Evolutionary conservation across 805 yeast species (phyloP), one percentile per base, ranked within the genome.

Genomic region (Scheffersomyces stipitis): DNA sequence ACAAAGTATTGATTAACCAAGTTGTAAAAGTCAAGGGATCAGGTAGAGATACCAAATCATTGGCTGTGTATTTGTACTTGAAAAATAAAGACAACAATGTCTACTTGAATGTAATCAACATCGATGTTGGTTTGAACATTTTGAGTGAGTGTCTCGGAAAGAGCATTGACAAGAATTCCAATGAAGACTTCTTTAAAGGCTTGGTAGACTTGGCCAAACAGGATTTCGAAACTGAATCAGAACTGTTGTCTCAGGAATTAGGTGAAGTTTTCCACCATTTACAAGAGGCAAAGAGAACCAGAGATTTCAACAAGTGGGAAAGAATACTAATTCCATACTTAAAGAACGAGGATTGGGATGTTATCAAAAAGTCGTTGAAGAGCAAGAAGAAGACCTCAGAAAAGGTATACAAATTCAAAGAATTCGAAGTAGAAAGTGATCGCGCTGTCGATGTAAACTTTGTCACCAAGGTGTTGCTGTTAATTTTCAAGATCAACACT

Each of bases 131-230:
- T 4, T 62, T 76, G 26, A 86, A 86, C 49, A 76, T 75, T 34
- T 66, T 86, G 40, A 75, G 78, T 41, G 89, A 85, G 48, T 78
- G 86, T 9, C 55, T 86, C 18, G 90, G 90, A 18, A 83, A 80
- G 51, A 76, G 82, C 26, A 64, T 80, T 30, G 28, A 36, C 14
- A 28, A 32, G 5, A 12, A 7, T 12, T 4, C 34, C 12, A 26
- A 9, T 20, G 49, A 51, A 26, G 44, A 37, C 12, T 40, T 41
- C 28, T 49, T 70, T 46, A 52, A 44, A 35, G 65, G 66, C 2
- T 38, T 62, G 18, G 48, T 58, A 8, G 45, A 46, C 30, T 42
- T 62, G 32, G 40, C 46, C n/a, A 53, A 51, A 10, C 49, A 45
- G 3, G 40, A 53, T 26, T 46, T 58, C 36, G 54, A 42, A 12